Evolutionary conservation across 2,329 filamentous ascomycete species (phyloP).

Genomic region (Tolypocladium ophioglossoides): DNA sequence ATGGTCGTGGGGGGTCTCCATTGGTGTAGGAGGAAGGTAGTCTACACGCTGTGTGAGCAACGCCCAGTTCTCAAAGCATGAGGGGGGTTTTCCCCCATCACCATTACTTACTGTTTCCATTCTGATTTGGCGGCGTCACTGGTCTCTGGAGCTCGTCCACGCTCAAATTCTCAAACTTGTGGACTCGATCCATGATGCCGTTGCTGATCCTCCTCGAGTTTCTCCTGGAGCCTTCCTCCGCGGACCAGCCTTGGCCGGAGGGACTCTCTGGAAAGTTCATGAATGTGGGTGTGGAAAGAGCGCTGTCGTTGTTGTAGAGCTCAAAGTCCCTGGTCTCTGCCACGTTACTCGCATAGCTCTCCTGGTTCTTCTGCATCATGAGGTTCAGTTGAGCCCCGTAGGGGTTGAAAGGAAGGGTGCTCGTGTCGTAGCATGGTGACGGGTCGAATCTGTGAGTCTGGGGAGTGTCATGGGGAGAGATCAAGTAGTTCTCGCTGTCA

Average conservation of each 20-base stretch:
- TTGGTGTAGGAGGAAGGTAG: conserved; percentile 58
- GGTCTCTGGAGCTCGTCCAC: conserved; percentile 38
- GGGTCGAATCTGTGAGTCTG: conserved; percentile 42
- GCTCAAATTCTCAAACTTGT: conserved; percentile 46
- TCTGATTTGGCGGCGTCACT: conserved; percentile 51
- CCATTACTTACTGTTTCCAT: conserved; percentile 41
- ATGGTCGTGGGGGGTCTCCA: conserved; percentile 48
- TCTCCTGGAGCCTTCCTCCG: conserved; percentile 36
- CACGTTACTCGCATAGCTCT: conserved; percentile 30
- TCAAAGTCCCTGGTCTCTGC: conserved; percentile 36
- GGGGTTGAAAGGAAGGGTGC: conserved; percentile 35
- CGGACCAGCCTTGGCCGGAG: conserved; percentile 36
- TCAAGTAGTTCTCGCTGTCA: conserved; percentile 43
- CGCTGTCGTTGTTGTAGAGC: conserved; percentile 34
- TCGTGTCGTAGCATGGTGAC: conserved; percentile 32
- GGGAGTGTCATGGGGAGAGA: conserved; percentile 45
- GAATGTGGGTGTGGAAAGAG: conserved; percentile 38
- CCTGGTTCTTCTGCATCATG: conserved; percentile 37
- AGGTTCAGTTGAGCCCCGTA: conserved; percentile 31
- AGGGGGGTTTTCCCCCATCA: background rate
- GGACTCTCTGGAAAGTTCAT: conserved; percentile 39
- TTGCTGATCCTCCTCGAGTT: conserved; percentile 43
- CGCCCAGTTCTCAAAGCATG: background rate
- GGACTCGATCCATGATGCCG: conserved; percentile 48
- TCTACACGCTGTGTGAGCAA: conserved; percentile 24